Percentiles rank a stretch among this genome's conserved stretches.
These are phyloP conservation scores for Crinitomyces ghanaensis DNA, from an alignment of 805 yeast genomes.

Conservation along the genomic window DNA sequence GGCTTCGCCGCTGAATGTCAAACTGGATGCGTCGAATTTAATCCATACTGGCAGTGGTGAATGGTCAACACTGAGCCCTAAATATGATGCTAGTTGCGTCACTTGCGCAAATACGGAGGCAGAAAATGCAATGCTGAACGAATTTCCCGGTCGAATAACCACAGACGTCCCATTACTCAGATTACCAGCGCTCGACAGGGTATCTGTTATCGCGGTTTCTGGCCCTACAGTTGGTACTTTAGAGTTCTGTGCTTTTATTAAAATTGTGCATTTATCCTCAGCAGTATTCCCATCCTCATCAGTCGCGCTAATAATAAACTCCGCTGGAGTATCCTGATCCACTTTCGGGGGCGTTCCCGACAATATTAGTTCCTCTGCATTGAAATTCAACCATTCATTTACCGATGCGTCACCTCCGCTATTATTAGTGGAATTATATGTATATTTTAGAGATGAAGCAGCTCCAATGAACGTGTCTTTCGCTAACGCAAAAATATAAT, in stretches of 20 bases:
- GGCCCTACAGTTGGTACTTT: constrained; percentile 41
- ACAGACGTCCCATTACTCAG: constrained; percentile 70
- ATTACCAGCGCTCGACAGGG: constrained; percentile 52
- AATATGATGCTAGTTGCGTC: constrained; percentile 47
- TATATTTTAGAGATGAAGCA: constrained; percentile 21
- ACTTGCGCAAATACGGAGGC: constrained; percentile 41
- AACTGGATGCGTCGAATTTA: constrained; percentile 44
- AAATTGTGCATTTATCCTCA: constrained; percentile 41
- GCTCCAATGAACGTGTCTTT: constrained; percentile 46
- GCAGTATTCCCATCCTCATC: constrained; percentile 43
- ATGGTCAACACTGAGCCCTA: constrained; percentile 71
- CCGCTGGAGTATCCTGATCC: constrained; percentile 35
- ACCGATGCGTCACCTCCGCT: constrained; percentile 44
- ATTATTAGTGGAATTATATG: constrained; percentile 28
- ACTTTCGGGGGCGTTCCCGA: constrained; percentile 47
- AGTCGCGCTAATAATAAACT: constrained; percentile 49
- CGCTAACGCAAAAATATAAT: constrained; percentile 56
- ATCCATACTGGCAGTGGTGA: constrained; percentile 91
- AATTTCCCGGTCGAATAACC: constrained; percentile 58
- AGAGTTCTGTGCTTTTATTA: constrained; percentile 47
- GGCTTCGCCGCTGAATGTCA: constrained; percentile 75
- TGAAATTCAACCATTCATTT: constrained; percentile 64
- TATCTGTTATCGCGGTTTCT: constrained; percentile 35
- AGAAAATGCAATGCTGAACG: constrained; percentile 56
- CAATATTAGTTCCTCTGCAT: constrained; percentile 45